phyloP scores from a whole-genome alignment of 768 basidiomycete genomes.

The Rhodotorula diobovata region DNA sequence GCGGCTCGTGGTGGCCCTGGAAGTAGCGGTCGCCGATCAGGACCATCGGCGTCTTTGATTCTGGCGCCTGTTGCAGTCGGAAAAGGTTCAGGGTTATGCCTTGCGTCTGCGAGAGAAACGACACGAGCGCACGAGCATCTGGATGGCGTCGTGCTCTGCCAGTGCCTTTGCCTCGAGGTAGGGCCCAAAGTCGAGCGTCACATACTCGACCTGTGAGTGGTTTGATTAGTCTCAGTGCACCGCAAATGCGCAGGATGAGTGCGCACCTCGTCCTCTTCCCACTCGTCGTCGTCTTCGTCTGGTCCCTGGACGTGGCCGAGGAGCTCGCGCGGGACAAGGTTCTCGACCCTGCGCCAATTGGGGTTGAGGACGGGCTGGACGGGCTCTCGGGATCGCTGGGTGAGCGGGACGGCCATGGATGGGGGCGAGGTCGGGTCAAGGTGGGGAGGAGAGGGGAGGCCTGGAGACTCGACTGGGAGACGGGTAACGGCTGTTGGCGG shows the following conservation, averaged over 20 bases:
- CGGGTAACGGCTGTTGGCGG: background rate
- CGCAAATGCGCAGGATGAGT: fast-evolving
- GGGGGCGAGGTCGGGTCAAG: background rate
- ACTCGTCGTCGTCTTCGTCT: background rate
- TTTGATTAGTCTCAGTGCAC: too few relatives aligned
- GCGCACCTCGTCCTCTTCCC: slow-evolving; percentile 20
- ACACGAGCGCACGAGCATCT: slow-evolving; percentile 14
- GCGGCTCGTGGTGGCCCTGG: slow-evolving; percentile 18
- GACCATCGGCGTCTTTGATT: slow-evolving; percentile 1
- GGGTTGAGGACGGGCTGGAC: background rate
- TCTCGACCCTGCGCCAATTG: background rate
- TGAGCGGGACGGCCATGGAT: background rate
- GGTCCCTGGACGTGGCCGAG: background rate
- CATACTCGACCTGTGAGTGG: slow-evolving; percentile 33
- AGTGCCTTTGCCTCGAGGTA: background rate
- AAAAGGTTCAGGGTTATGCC: background rate
- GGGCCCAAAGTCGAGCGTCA: slow-evolving; percentile 19
- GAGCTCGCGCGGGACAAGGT: background rate
- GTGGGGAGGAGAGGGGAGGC: background rate
- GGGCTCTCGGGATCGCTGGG: background rate
- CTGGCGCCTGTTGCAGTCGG: background rate
- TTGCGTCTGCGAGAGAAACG: too few relatives aligned
- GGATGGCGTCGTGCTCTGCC: background rate
- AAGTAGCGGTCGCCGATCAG: slow-evolving; percentile 20
- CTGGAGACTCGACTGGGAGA: background rate